phyloP scores from a whole-genome alignment of 352 stramenopile genomes.

The Phytophthora quininea region DNA sequence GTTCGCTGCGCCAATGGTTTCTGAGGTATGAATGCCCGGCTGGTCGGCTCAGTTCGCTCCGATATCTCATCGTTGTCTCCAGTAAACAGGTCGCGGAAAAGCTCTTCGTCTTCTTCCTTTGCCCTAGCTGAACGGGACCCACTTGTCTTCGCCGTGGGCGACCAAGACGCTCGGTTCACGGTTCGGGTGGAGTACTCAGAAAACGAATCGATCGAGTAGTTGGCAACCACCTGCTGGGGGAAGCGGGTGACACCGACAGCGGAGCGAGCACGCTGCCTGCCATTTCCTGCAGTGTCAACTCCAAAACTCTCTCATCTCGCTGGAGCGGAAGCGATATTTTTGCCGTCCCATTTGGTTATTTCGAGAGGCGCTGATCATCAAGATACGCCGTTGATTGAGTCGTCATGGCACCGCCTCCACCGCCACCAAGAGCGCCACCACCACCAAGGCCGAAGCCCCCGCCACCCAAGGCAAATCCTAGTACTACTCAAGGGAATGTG shows the following conservation, averaged over 20 bases:
- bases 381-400: slow-evolving; percentile 22
- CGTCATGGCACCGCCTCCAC: slow-evolving; percentile 28
- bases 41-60: not conserved
- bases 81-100: slow-evolving; percentile 70
- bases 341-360: not conserved
- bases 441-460: slow-evolving; percentile 25
- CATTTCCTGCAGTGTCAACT: slow-evolving; percentile 16
- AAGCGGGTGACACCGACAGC: slow-evolving; percentile 12
- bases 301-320: not conserved
- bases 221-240: slow-evolving; percentile 5
- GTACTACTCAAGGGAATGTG: not conserved
- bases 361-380: not conserved
- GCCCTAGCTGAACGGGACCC: slow-evolving; percentile 10
- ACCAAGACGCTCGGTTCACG: slow-evolving; percentile 33
- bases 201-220: slow-evolving; percentile 67
- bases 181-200: slow-evolving; percentile 50
- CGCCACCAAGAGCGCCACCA: slow-evolving; percentile 26
- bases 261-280: slow-evolving; percentile 22
- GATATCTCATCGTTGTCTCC: slow-evolving; percentile 32
- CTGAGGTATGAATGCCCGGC: slow-evolving; percentile 18
- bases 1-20: slow-evolving; percentile 17
- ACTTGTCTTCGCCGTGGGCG: slow-evolving; percentile 23
- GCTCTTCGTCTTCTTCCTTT: slow-evolving; percentile 63
- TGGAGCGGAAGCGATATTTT: not conserved
- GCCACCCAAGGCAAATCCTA: not conserved